Evolutionary conservation across 225 moss, liverwort and hornwort genomes (phyloP), one percentile per base, ranked within the genome.

Genomic region (Physcomitrium patens): DNA sequence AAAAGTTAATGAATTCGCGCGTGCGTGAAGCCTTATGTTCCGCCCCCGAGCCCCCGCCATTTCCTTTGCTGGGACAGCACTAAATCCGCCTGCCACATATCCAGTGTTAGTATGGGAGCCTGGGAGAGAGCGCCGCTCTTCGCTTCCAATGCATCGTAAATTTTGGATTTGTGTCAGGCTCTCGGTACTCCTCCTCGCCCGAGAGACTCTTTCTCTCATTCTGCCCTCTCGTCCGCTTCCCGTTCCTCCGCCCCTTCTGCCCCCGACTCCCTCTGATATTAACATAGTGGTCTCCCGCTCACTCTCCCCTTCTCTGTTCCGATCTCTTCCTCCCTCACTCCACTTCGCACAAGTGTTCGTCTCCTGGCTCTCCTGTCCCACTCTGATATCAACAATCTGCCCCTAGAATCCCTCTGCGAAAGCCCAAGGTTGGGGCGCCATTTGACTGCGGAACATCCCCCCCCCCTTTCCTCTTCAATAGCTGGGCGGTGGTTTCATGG

Each of bases 41-140:
- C 85, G 85, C 85, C 85, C 85, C 85, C 86, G 84, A 84, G 86
- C 86, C 78, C 47, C 70, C 86, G 84, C 86, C 31, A 4, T 37
- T 37, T 84, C 73, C 78, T 87, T 87, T 87, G 79, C 81, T 84
- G 86, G 86, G 70, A 84, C 79, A 79, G 86, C 86, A 87, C 83
- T 78, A 84, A 87, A 87, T 87, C 86, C 86, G 86, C 86, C 86
- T 87, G 86, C 81, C 86, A 87, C 73, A 78, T 73, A 84, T 79
- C 84, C 78, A 81, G 81, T 81, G 74, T 77, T 84, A 84, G 84
- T 63, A 81, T 81, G 80, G 80, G 76, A 68, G 68, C 68, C 31
- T 68, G 50, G 49, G 71, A 84, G 74, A 84, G 84, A 77, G 81
- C 86, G 86, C 84, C 86, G 81, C 80, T 84, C 69, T 68, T 15